Percentiles rank a stretch among this genome's conserved stretches.
These are phyloP conservation scores for Colletotrichum navitas DNA, from an alignment of 2,329 filamentous ascomycete genomes.

Conservation along the genomic window DNA sequence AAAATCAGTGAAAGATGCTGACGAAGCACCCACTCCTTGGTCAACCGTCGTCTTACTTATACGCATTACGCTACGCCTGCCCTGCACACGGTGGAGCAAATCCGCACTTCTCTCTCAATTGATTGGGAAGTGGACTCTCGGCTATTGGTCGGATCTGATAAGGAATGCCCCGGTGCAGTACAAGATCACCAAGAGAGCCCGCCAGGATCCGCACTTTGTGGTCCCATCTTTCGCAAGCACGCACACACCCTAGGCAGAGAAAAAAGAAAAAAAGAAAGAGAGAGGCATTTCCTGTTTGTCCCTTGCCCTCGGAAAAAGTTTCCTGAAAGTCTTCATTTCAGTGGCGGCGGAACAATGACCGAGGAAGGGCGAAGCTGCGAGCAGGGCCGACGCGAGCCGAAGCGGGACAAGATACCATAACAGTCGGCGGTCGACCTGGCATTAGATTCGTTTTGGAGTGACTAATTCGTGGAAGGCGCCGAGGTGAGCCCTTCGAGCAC, in stretches of 20 bases:
- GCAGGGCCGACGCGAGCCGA: constrained; percentile 26
- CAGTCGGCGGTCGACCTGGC: neutral
- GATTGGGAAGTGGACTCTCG: constrained; percentile 21
- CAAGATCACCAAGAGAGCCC: constrained; percentile 29
- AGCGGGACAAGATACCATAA: neutral
- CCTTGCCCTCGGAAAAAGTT: constrained; percentile 22
- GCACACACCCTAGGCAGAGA: constrained; percentile 15
- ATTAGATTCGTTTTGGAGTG: neutral
- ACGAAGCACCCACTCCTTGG: neutral
- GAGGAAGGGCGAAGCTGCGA: neutral
- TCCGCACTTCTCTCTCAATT: neutral
- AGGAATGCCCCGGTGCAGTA: constrained; percentile 29
- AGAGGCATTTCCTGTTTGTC: constrained; percentile 27
- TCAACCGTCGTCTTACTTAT: neutral
- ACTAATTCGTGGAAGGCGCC: neutral
- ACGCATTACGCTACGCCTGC: neutral
- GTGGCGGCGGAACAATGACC: constrained; percentile 15
- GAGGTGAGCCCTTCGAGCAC: neutral
- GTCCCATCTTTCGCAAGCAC: constrained; percentile 1
- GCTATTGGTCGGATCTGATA: constrained; percentile 42
- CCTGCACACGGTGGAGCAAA: neutral
- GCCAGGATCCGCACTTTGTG: constrained; percentile 2
- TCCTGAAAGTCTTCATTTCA: constrained; percentile 17
- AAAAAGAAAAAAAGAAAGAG: constrained; percentile 13
- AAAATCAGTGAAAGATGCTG: neutral